phyloP scores from a whole-genome alignment of 2,329 filamentous ascomycete genomes.

The Arachnomyces sp. region DNA sequence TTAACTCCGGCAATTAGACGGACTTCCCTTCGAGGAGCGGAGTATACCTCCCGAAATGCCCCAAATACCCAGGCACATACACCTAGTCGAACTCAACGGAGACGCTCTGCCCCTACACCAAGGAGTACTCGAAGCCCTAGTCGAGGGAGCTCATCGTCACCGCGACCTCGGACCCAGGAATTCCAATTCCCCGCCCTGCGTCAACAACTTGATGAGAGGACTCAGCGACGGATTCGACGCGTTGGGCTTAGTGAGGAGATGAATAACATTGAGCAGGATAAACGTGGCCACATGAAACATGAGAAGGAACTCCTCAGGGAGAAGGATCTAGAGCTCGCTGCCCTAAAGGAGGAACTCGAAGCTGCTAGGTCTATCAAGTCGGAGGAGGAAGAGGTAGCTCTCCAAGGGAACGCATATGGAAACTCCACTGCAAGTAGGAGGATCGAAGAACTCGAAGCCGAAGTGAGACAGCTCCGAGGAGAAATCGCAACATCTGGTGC shows the following conservation, averaged over 20 bases:
- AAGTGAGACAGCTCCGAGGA: slow-evolving; percentile 3
- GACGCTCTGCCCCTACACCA: slow-evolving; percentile 28
- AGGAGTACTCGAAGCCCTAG: slow-evolving; percentile 7
- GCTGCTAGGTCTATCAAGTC: slow-evolving; percentile 19
- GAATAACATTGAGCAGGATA: slow-evolving; percentile 35
- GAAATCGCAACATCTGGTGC: not conserved
- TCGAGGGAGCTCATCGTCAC: not conserved
- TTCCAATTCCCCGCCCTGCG: slow-evolving; percentile 33
- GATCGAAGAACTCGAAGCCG: slow-evolving; percentile 14
- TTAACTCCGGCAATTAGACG: slow-evolving; percentile 37
- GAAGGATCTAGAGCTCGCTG: slow-evolving; percentile 23
- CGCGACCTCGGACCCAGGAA: slow-evolving; percentile 14
- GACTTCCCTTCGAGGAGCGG: slow-evolving; percentile 26
- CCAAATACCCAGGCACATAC: slow-evolving; percentile 15
- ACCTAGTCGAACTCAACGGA: slow-evolving; percentile 20
- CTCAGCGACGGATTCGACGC: slow-evolving; percentile 36
- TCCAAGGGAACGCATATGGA: not conserved
- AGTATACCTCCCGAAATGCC: slow-evolving; percentile 12
- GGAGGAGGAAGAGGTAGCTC: slow-evolving; percentile 11
- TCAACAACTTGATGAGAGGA: slow-evolving; percentile 36
- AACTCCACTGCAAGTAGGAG: slow-evolving; percentile 3
- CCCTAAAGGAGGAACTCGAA: slow-evolving; percentile 19
- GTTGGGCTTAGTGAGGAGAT: slow-evolving; percentile 40
- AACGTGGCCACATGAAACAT: slow-evolving; percentile 19
- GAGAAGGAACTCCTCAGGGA: slow-evolving; percentile 16